Percentiles rank a stretch among this genome's conserved stretches.
These are phyloP conservation scores for Talaromyces islandicus DNA, from an alignment of 2,329 filamentous ascomycete species.

Conservation along the genomic window DNA sequence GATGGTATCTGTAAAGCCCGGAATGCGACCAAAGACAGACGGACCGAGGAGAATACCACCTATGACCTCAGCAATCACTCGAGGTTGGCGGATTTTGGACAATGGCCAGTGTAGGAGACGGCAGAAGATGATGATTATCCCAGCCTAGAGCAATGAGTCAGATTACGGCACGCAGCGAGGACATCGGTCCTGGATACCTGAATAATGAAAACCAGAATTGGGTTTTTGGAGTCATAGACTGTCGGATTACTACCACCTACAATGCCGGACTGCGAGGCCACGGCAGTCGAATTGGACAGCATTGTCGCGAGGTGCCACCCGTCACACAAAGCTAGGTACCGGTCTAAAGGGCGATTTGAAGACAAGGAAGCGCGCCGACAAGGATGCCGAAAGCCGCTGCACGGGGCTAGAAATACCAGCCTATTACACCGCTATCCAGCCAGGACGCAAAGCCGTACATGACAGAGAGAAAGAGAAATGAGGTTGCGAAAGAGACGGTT, in stretches of 20 bases:
- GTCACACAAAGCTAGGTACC: not conserved
- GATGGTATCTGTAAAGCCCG: constrained; percentile 68
- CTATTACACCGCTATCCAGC: not conserved
- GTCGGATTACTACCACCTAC: constrained; percentile 66
- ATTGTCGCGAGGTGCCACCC: not conserved
- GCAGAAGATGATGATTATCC: constrained; percentile 70
- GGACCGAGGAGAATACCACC: constrained; percentile 81
- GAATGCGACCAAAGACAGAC: constrained; percentile 81
- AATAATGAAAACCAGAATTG: constrained; percentile 70
- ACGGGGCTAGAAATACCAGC: not conserved
- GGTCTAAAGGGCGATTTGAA: not conserved
- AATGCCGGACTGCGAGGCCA: constrained; percentile 58
- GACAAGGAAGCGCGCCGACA: not conserved
- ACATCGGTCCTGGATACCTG: constrained; percentile 41
- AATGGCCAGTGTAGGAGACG: constrained; percentile 70
- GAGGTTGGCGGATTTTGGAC: constrained; percentile 69
- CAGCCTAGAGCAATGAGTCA: constrained; percentile 43
- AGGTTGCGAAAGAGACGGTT: not conserved
- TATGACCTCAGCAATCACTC: constrained; percentile 78
- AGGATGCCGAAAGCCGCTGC: not conserved
- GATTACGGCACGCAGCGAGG: not conserved
- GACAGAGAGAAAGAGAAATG: not conserved
- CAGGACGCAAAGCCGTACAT: not conserved
- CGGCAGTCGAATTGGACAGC: constrained; percentile 28
- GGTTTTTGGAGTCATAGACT: constrained; percentile 62